Evolutionary conservation across 1,284 basidiomycete species (phyloP), one percentile per base, ranked within the genome.

Genomic region (Trametes hirsuta): DNA sequence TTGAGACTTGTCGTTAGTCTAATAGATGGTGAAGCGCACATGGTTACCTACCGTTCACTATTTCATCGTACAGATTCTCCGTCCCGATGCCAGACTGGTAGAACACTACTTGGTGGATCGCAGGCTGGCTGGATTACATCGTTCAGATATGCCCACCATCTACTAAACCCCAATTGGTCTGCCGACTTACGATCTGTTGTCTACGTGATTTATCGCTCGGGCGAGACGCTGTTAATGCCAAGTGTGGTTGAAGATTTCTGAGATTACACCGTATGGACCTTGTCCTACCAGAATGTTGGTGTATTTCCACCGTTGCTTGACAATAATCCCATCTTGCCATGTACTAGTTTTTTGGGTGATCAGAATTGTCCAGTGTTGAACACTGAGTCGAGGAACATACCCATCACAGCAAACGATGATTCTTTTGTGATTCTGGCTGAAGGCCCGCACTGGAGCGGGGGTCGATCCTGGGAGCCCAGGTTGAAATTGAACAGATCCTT

Each of bases 351-450:
- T 34, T 5, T n/a, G 2, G 39, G 11, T 15, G 0, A 37, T 11
- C 12, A 12, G 10, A 40, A 10, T 22, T 40, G 9, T 11, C 24
- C 11, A 11, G 12, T 35, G 18, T 30, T n/a, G 21, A 34, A 34
- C 10, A 30, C 14, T 1, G 6, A 11, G 1, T 44, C n/a, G n/a
- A 35, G 50, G 41, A 15, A 70, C 81, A 64, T 59, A 86, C 88
- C 88, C 88, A 68, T 90, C 88, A 65, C 88, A 90, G 63, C 87
- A 88, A 25, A 90, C 78, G 46, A 90, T 76, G 40, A 89, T 83
- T 55, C 86, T 76, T 68, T 89, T 88, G 64, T 75, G 67, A 50
- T 68, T 72, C 21, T 25, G 30, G 34, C 51, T 58, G 6, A 45
- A 15, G 9, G 15, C 40, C 37, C 30, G 52, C 9, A 14, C 15